These are phyloP conservation scores for Epichloe glyceriae DNA, from an alignment of 2,329 filamentous ascomycete genomes.

Conservation along the genomic window DNA sequence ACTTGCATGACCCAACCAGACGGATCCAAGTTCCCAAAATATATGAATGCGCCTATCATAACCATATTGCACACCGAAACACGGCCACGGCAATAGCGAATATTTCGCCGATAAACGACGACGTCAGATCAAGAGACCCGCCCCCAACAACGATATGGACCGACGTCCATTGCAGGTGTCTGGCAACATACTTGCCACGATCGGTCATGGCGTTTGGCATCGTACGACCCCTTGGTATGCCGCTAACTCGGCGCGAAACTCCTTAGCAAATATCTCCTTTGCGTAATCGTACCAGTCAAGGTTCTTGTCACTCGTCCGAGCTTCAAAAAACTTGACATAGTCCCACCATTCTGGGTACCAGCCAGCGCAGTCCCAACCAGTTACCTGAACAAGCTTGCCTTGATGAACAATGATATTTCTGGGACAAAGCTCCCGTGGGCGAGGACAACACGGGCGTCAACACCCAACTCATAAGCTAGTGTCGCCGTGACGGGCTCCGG, in stretches of 20 bases:
- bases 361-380: constrained; percentile 20
- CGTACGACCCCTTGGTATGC: constrained; percentile 19
- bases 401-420: constrained; percentile 18
- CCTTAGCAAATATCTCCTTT: constrained; percentile 14
- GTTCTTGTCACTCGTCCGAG: constrained; percentile 14
- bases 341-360: constrained; percentile 23
- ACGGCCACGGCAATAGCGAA: too few relatives aligned
- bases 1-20: too few relatives aligned
- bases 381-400: constrained; percentile 12
- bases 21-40: too few relatives aligned
- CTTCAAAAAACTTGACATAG: constrained; percentile 22
- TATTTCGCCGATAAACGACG: too few relatives aligned
- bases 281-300: constrained; percentile 21
- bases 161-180: too few relatives aligned
- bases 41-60: too few relatives aligned
- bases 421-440: constrained; percentile 16
- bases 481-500: constrained; percentile 12
- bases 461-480: constrained; percentile 10
- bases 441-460: constrained; percentile 10
- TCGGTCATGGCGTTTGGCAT: constrained; percentile 12
- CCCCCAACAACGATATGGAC: too few relatives aligned
- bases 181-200: too few relatives aligned
- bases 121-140: too few relatives aligned
- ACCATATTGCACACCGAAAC: too few relatives aligned
- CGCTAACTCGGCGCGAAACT: constrained; percentile 14